Conservation (phyloP, 202 grass and related monocot species). For the Schoenoplectus tabernaemontani region DNA sequence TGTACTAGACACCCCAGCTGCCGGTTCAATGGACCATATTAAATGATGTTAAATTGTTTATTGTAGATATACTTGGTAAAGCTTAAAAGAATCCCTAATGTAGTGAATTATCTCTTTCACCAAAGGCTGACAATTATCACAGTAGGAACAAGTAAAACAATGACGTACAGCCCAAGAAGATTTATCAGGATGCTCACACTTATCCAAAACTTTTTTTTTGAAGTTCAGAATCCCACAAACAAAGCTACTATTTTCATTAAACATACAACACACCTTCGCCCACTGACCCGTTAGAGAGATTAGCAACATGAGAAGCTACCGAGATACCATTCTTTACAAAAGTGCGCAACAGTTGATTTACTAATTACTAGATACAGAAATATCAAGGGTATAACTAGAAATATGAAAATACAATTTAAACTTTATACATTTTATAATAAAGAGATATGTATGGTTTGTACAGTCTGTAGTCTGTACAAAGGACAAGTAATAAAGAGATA, state of each 20-base stretch:
- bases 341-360: no score
- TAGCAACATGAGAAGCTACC: neutral
- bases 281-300: neutral
- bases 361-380: no score
- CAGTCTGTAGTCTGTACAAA: no score
- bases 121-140: no score
- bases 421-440: no score
- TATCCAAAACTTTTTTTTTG: neutral
- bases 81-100: neutral
- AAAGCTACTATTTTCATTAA: neutral
- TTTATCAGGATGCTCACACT: neutral
- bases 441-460: no score
- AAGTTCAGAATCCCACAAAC: neutral
- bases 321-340: neutral
- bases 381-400: no score
- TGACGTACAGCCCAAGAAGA: no score
- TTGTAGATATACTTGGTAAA: neutral
- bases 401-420: no score
- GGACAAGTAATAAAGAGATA: no score
- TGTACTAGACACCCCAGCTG: constrained; percentile 1
- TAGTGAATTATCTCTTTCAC: no score
- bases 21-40: neutral
- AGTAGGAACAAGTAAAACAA: no score
- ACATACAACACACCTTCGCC: neutral
- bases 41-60: neutral